Percentiles rank a stretch among this genome's conserved stretches.
phyloP scores from a whole-genome alignment of 768 basidiomycete species.

The Obba rivulosa region DNA sequence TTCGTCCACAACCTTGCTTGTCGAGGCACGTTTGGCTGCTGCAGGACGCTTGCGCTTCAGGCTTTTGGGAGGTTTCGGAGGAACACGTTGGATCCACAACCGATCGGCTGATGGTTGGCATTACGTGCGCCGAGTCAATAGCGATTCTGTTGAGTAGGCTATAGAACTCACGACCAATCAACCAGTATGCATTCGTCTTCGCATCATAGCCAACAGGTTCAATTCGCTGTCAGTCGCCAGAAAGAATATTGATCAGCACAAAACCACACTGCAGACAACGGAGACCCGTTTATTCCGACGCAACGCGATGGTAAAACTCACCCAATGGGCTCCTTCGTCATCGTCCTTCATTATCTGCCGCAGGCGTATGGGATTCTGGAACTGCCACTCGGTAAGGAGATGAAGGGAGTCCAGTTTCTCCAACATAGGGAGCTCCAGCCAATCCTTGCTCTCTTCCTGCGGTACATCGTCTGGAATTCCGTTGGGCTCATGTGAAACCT shows the following conservation, averaged over 20 bases:
- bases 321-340: slow-evolving; percentile 77
- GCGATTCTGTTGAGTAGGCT: not conserved
- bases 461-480: not conserved
- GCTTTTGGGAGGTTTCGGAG: slow-evolving; percentile 39
- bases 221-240: slow-evolving; percentile 53
- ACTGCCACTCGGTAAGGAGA: slow-evolving; percentile 79
- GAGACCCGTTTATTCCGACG: not conserved
- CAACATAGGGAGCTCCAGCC: slow-evolving; percentile 67
- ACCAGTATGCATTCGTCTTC: slow-evolving; percentile 77
- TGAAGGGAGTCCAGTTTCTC: slow-evolving; percentile 72
- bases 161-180: slow-evolving; percentile 62
- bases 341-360: slow-evolving; percentile 72
- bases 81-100: slow-evolving; percentile 79
- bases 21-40: slow-evolving; percentile 15
- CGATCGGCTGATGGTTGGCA: slow-evolving; percentile 82
- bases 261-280: not conserved
- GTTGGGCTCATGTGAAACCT: not conserved
- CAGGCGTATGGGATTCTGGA: slow-evolving; percentile 68
- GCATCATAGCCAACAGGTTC: slow-evolving; percentile 84
- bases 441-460: slow-evolving; percentile 44
- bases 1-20: slow-evolving; percentile 11
- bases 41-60: slow-evolving; percentile 36
- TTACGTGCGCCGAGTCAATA: too few species aligned
- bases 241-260: not conserved
- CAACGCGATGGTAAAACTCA: slow-evolving; percentile 27